Conservation (phyloP, 257 asterid species). For the Scutellaria galericulata region DNA sequence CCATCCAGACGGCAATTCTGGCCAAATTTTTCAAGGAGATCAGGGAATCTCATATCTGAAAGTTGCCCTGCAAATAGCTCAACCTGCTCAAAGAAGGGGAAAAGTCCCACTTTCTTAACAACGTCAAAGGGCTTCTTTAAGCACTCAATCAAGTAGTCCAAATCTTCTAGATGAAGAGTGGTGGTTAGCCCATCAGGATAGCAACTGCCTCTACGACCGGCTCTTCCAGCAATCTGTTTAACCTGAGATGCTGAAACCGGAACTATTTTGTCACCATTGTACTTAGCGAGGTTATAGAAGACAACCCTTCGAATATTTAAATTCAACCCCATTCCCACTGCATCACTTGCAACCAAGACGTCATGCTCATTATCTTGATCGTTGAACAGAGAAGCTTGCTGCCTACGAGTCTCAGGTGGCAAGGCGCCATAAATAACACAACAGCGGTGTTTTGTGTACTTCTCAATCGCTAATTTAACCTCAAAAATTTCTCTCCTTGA, state of each 20-base stretch:
- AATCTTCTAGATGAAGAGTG: conserved; percentile 76
- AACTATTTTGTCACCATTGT: conserved; percentile 80
- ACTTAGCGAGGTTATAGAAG: conserved; percentile 71
- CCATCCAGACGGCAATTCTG: conserved; percentile 79
- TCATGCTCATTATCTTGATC: conserved; percentile 69
- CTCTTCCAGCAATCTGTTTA: conserved; percentile 96
- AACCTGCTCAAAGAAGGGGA: conserved; percentile 88
- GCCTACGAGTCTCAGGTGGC: conserved; percentile 96
- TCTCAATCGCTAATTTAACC: conserved; percentile 88
- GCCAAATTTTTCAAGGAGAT: conserved; percentile 76
- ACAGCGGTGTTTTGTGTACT: conserved; percentile 78
- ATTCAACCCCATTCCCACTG: conserved; percentile 98
- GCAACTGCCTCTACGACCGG: conserved; percentile 94
- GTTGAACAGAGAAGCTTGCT: conserved; percentile 86
- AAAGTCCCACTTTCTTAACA: conserved; percentile 87
- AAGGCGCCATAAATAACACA: conserved; percentile 93
- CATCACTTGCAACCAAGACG: conserved; percentile 93
- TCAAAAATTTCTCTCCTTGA: conserved; percentile 94
- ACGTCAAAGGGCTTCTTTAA: conserved; percentile 84
- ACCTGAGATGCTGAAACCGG: conserved; percentile 93
- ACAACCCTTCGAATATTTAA: conserved; percentile 79
- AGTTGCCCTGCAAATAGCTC: conserved; percentile 86
- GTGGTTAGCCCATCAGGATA: conserved; percentile 93
- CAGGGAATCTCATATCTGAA: conserved; percentile 57
- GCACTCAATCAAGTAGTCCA: conserved; percentile 82